Conservation (phyloP, 441 rosid genomes). For the Corymbia citriodora region DNA sequence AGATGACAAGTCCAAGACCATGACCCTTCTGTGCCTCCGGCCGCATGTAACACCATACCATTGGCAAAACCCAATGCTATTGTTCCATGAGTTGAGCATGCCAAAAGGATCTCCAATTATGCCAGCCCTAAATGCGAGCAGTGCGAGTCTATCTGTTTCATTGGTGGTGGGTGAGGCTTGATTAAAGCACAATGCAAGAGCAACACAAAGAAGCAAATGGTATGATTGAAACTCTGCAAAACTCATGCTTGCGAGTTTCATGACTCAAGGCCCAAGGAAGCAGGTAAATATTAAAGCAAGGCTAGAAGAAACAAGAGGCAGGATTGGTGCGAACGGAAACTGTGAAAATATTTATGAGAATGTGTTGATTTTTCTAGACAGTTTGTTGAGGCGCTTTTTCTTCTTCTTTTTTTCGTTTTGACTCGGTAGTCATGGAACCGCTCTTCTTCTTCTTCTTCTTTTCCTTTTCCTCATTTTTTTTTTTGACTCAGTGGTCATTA, state of each 20-base stretch:
- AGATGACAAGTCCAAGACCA: neutral
- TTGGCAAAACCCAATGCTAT: no score
- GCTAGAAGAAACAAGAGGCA: neutral
- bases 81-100: neutral
- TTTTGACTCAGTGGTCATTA: neutral
- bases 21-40: neutral
- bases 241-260: neutral
- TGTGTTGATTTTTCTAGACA: no score
- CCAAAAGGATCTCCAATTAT: neutral
- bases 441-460: no score
- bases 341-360: no score
- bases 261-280: neutral
- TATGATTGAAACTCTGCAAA: neutral
- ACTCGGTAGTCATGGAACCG: neutral
- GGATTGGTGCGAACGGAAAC: neutral
- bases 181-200: neutral
- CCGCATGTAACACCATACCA: neutral
- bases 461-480: no score
- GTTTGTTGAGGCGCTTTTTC: no score
- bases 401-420: no score
- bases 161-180: neutral
- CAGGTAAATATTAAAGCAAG: neutral
- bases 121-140: neutral
- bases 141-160: neutral
- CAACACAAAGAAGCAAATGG: neutral